Base-by-base conservation (phyloP, 2,329 filamentous ascomycete genomes). In the Harringtonia lauricola region DNA sequence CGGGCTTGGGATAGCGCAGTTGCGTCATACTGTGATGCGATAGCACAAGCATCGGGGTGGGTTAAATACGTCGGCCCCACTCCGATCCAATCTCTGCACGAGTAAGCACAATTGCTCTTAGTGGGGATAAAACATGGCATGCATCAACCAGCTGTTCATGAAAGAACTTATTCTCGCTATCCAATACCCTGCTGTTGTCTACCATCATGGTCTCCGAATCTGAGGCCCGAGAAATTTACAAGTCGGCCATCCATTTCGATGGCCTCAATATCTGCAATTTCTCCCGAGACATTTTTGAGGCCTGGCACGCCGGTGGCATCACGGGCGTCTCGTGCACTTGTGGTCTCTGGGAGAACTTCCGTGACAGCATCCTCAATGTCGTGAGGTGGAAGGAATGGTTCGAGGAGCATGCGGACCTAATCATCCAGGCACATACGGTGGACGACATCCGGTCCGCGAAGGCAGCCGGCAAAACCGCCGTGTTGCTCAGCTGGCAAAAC, bases 301-400 rank as follows among this genome's bases (percentile, higher is more conserved):
- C 62, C 18, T 64, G 62, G 61, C 54, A 58, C 18, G 49, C 53
- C 8, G 61, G 62, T 12, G 62, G 61, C 29, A 61, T 65, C 42
- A 62, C 59, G 13, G 62, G 61, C n/a, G 62, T 65, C 3, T 64
- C 61, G 4, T 63, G 61, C 49, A 65, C 63, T 1, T 64, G 60
- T 40, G 57, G 61, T 3, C 54, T 66, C 10, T 65, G 62, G 63
- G 61, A 65, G 44, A 58, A 58, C 3, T 61, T 65, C 41, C 55
- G 60, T 9, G 58, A 50, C 28, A 60, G 57, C 30, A 59, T 66
- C n/a, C 51, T 57, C 41, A 62, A 64, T 31, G 61, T 64, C 2
- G 60, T 65, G 12, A 58, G 64, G 39, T 65, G 61, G 62, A 65
- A 65, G 51, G 57, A 61, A 43, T 65, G 62, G 63, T 65, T 65